phyloP scores from a whole-genome alignment of 1,284 basidiomycete genomes.

The Tremellales sp. region DNA sequence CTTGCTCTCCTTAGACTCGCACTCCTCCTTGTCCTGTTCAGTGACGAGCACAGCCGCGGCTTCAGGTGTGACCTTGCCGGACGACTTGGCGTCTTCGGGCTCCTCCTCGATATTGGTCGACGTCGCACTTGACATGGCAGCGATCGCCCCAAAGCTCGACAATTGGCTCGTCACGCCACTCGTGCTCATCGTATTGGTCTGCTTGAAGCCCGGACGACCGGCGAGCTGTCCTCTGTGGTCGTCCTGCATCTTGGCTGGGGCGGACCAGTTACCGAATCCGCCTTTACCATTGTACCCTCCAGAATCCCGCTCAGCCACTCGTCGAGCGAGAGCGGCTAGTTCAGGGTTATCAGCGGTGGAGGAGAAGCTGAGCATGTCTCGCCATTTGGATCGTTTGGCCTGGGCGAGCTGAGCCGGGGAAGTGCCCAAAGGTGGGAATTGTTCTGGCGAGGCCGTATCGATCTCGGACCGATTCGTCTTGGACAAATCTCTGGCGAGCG shows the following conservation, averaged over 20 bases:
- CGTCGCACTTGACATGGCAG: slow-evolving; percentile 23
- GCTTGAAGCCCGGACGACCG: slow-evolving; percentile 12
- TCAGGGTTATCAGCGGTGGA: slow-evolving; percentile 42
- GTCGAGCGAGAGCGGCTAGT: slow-evolving; percentile 40
- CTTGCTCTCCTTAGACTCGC: background rate
- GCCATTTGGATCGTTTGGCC: slow-evolving; percentile 46
- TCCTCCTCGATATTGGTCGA: slow-evolving; percentile 33
- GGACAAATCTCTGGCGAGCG: slow-evolving; percentile 71
- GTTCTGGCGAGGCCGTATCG: slow-evolving; percentile 27
- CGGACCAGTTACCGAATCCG: slow-evolving; percentile 36
- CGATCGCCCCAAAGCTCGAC: slow-evolving; percentile 22
- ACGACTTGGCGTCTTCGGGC: slow-evolving; percentile 6
- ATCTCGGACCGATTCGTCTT: slow-evolving; percentile 28
- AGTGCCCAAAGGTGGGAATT: slow-evolving; percentile 46
- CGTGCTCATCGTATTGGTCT: slow-evolving; percentile 8
- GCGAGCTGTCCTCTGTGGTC: slow-evolving; percentile 10
- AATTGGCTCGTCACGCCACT: slow-evolving; percentile 27
- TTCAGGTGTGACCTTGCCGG: slow-evolving; percentile 3
- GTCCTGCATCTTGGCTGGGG: slow-evolving; percentile 45
- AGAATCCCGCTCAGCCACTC: slow-evolving; percentile 41
- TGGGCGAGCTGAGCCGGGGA: slow-evolving; percentile 32
- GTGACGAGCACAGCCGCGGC: background rate
- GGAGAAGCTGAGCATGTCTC: slow-evolving; percentile 42
- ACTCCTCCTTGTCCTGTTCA: background rate
- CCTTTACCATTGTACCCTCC: slow-evolving; percentile 9